phyloP scores from a whole-genome alignment of 1,284 basidiomycete species.

The Cystobasidiaceae sp. region DNA sequence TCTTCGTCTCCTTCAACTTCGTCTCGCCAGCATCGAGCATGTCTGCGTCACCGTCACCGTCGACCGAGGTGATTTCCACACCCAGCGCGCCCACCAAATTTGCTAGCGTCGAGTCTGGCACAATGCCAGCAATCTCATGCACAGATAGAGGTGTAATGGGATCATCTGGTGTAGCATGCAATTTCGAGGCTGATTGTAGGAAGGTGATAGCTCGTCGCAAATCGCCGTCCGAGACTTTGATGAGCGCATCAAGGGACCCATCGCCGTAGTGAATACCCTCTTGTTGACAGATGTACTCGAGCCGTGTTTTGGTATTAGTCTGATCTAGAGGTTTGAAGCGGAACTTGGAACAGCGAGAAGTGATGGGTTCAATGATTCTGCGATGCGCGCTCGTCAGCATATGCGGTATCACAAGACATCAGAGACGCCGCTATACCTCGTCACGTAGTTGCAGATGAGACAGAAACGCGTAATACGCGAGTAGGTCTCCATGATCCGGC shows the following conservation, averaged over 20 bases:
- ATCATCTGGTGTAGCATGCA: constrained; percentile 61
- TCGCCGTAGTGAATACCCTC: constrained; percentile 53
- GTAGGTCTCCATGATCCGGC: constrained; percentile 98
- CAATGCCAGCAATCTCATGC: constrained; percentile 95
- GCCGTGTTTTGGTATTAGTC: constrained; percentile 65
- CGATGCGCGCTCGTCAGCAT: not conserved
- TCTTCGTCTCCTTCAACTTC: constrained; percentile 38
- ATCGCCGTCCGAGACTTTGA: constrained; percentile 81
- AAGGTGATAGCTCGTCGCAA: constrained; percentile 98
- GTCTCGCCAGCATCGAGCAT: constrained; percentile 54
- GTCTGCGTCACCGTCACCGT: constrained; percentile 46
- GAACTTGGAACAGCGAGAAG: constrained; percentile 99
- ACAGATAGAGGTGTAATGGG: constrained; percentile 65
- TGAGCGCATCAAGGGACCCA: constrained; percentile 64
- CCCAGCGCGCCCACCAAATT: constrained; percentile 70
- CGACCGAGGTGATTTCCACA: constrained; percentile 53
- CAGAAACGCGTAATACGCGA: constrained; percentile 96
- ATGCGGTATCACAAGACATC: not conserved
- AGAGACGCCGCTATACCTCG: constrained; percentile 59
- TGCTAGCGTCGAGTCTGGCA: constrained; percentile 69
- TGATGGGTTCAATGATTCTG: constrained; percentile 97
- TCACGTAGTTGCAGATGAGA: constrained; percentile 98
- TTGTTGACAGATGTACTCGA: constrained; percentile 68
- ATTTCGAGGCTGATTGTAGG: constrained; percentile 86
- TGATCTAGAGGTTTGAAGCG: constrained; percentile 89